These are phyloP conservation scores for Aureobasidium zeae DNA, from an alignment of 2,329 filamentous ascomycete genomes.

Conservation along the genomic window DNA sequence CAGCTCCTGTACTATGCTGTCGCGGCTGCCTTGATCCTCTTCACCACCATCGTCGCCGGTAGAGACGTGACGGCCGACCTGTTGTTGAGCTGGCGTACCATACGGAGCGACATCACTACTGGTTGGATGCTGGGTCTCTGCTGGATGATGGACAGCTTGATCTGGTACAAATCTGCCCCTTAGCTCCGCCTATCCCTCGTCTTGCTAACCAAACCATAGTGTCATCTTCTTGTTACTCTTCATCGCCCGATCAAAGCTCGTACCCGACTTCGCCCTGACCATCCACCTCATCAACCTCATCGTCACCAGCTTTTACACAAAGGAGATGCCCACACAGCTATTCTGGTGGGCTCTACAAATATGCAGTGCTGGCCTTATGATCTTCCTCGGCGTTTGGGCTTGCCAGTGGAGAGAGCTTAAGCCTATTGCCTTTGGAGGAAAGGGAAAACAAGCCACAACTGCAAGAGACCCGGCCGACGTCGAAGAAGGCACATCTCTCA, in stretches of 20 bases:
- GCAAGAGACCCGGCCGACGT: slow-evolving; percentile 18
- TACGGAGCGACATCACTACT: slow-evolving; percentile 58
- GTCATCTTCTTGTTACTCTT: slow-evolving; percentile 74
- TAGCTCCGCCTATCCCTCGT: neutral
- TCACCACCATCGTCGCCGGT: slow-evolving; percentile 58
- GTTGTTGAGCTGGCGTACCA: slow-evolving; percentile 53
- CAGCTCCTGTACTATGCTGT: slow-evolving; percentile 56
- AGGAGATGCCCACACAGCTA: slow-evolving; percentile 62
- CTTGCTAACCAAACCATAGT: slow-evolving; percentile 38
- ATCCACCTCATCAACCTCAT: slow-evolving; percentile 76
- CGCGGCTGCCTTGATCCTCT: slow-evolving; percentile 54
- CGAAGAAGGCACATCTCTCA: slow-evolving; percentile 32
- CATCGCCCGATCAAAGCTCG: slow-evolving; percentile 81
- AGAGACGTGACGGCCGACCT: slow-evolving; percentile 49
- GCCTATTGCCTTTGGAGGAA: slow-evolving; percentile 77
- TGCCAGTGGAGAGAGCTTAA: slow-evolving; percentile 83
- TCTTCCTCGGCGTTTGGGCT: slow-evolving; percentile 71
- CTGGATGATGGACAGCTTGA: slow-evolving; percentile 56
- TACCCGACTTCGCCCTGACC: slow-evolving; percentile 88
- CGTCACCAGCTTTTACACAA: slow-evolving; percentile 68
- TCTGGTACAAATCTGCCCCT: slow-evolving; percentile 44
- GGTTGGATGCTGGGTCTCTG: slow-evolving; percentile 61
- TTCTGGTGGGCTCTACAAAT: slow-evolving; percentile 78
- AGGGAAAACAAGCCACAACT: slow-evolving; percentile 23
- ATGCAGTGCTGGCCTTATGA: slow-evolving; percentile 54